These are phyloP conservation scores for Euphorbia lathyris DNA, from an alignment of 345 rosid species.

Conservation along the genomic window DNA sequence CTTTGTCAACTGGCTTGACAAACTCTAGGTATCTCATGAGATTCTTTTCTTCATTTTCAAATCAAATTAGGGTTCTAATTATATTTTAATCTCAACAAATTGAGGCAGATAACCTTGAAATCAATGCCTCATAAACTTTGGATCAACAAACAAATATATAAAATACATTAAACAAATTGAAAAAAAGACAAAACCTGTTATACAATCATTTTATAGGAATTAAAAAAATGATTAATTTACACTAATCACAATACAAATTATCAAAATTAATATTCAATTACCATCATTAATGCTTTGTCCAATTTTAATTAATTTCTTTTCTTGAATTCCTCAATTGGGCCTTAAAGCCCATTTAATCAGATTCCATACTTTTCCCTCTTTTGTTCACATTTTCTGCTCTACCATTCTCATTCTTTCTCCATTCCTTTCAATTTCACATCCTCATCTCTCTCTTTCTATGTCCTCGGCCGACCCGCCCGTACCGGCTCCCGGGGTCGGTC, in stretches of 20 bases:
- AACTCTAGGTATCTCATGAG: not conserved
- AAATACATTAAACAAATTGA: too few species aligned
- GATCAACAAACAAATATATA: not conserved
- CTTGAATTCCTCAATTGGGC: constrained; percentile 1
- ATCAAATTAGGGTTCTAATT: not conserved
- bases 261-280: constrained; percentile 2
- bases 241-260: constrained; percentile 1
- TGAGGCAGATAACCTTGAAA: constrained; percentile 5
- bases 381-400: not conserved
- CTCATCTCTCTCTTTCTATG: constrained; percentile 26
- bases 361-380: too few species aligned
- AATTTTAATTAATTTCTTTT: not conserved
- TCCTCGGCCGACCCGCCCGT: constrained; percentile 43
- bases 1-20: constrained; percentile 3
- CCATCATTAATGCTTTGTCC: constrained; percentile 13
- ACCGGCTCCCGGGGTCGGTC: constrained; percentile 51
- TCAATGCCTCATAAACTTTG: constrained; percentile 1
- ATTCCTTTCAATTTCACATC: not conserved
- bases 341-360: not conserved
- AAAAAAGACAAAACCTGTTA: not conserved
- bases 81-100: not conserved
- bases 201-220: too few species aligned
- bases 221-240: not conserved
- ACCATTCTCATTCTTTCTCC: not conserved
- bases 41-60: too few species aligned